Evolutionary conservation across 345 rosid species (phyloP), one percentile per base, ranked within the genome.

Genomic region (Populus deltoides): DNA sequence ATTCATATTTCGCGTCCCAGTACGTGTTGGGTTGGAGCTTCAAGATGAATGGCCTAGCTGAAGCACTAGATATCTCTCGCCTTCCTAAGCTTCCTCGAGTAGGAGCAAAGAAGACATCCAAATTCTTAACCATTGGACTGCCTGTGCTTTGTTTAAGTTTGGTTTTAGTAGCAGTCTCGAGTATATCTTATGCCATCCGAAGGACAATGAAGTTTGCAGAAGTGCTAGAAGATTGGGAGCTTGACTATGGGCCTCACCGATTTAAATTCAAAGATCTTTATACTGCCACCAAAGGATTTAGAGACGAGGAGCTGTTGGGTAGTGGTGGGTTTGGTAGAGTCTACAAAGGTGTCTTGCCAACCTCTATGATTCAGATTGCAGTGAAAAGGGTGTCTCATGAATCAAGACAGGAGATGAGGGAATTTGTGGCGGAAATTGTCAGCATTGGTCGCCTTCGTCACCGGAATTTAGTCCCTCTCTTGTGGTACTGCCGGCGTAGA

Each of bases 211-310:
- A 89, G 68, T 92, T 86, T 36, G 89, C 92, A 0, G 98, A 93
- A 53, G 89, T 74, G 74, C 83, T 89, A 6, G 97, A 92, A 27
- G 93, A 90, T 31, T 90, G 98, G 98, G 98, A 93, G 71, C 81
- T 77, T 7, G 90, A 87, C 20, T 87, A 86, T 51, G 89, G 94
- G 1, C 87, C 93, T 20, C 93, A 89, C 16, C 80, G 97, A 70
- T 93, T 86, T 62, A 80, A 84, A 55, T 92, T 77, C 89, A 90
- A 89, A 70, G 91, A 93, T 75, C 83, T 93, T 18, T 90, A 89
- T 13, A 45, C 73, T 6, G 93, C 97, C 7, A 88, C 97, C 0
- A 90, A 84, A 79, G 97, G 94, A 4, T 93, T 93, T 36, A 86
- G 66, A 66, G 90, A 90, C 24, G 77, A 80, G 63, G 93, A 86